Conservation (phyloP, 495 filamentous ascomycete genomes). For the Lophium mytilinum region DNA sequence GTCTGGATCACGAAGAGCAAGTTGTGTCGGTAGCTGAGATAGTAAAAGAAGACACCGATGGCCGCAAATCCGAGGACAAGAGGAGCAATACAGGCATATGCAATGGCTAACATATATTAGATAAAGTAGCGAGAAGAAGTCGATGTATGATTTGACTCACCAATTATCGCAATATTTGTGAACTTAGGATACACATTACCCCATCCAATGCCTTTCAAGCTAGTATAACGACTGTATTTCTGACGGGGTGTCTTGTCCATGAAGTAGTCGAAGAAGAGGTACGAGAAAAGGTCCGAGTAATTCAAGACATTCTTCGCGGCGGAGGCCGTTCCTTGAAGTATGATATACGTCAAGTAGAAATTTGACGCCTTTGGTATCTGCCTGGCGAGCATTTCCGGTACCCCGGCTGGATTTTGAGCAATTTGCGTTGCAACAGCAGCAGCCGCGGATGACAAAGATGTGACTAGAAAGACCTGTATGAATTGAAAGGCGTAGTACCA, state of each 20-base stretch:
- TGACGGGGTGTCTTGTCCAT: slow-evolving; percentile 32
- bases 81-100: slow-evolving; percentile 35
- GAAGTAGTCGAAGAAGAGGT: slow-evolving; percentile 25
- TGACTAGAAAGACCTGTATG: slow-evolving; percentile 35
- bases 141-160: slow-evolving; percentile 7
- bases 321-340: slow-evolving; percentile 31
- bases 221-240: slow-evolving; percentile 27
- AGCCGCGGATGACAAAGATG: slow-evolving; percentile 30
- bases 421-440: slow-evolving; percentile 26
- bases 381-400: slow-evolving; percentile 27
- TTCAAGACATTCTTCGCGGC: slow-evolving; percentile 29
- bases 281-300: slow-evolving; percentile 28
- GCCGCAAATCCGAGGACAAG: slow-evolving; percentile 35
- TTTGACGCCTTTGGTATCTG: slow-evolving; percentile 32
- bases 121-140: background rate
- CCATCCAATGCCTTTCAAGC: slow-evolving; percentile 30
- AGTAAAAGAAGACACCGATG: slow-evolving; percentile 28
- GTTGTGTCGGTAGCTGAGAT: slow-evolving; percentile 35
- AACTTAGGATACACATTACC: slow-evolving; percentile 34
- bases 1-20: slow-evolving; percentile 29
- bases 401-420: slow-evolving; percentile 20
- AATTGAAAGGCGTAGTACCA: slow-evolving; percentile 36
- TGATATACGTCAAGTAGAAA: slow-evolving; percentile 37
- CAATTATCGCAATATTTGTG: slow-evolving; percentile 33
- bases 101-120: slow-evolving; percentile 23